Evolutionary conservation across 768 basidiomycete species (phyloP), one percentile per base, ranked within the genome.

Genomic region (Arthromyces matolae): DNA sequence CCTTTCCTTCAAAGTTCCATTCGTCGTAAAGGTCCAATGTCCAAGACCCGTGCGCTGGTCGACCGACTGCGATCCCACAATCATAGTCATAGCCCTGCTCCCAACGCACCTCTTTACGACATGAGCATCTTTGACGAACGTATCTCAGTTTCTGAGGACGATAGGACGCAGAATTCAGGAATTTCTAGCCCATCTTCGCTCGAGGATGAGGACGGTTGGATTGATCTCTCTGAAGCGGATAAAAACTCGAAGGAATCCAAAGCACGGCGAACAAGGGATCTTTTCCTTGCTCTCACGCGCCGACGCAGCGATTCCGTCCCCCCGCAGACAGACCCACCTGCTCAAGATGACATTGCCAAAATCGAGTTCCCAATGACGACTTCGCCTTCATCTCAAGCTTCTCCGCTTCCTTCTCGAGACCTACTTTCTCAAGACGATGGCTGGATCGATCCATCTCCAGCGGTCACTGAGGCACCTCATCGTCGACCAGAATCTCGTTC

Each of bases 41-140:
- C 81, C 18, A 76, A 75, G 56, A 83, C 81, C 16, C 72, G 81
- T 10, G 75, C 78, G 52, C 77, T 83, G 33, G 77, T 83, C 24
- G 81, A 83, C 52, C 70, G 72, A 28, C 60, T 83, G 32, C 73
- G 79, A 44, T 77, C 71, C 6, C 50, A 51, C 24, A 50, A 53
- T 35, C 50, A 55, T 12, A 68, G 64, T 48, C 68, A 64, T 28
- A 68, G 59, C 25, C 53, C 59, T 9, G 52, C 60, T 47, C 66
- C 71, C 4, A 71, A 66, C 49, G 63, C 70, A 3, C 61, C 64
- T 8, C 55, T 62, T 25, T 60, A 67, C 25, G 63, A 69, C 32
- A 32, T 63, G 9, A 57, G 49, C 12, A 52, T 66, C 19, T 49
- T 68, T 31, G 62, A 65, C 27, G 68, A 69, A 16, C 68, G 69